Base-by-base conservation (phyloP, 495 filamentous ascomycete species). In the Aspergillus indologenus region DNA sequence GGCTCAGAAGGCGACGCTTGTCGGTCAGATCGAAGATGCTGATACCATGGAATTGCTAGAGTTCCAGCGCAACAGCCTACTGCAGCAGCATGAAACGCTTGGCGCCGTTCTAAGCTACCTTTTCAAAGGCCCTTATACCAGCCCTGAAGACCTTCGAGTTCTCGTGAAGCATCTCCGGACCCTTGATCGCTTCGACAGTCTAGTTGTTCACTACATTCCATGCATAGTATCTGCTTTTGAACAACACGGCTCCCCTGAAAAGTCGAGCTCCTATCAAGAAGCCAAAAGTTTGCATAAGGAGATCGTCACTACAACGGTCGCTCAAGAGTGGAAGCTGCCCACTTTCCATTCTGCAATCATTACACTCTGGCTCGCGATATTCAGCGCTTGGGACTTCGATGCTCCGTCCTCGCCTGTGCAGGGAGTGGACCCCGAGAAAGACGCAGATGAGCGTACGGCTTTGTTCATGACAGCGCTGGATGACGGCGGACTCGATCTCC, bases 401-500 rank as follows among this genome's bases (percentile, higher is more conserved):
- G 74, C 77, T 54, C 77, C 78, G 46, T 75, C 78, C 23, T 78
- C 76, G 4, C 73, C 79, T n/a, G 69, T 83, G 22, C 73, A 79
- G 18, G 81, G 79, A 0, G 76, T 83, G 61, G 81, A 88, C 59
- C 71, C 83, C 6, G 81, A 85, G 49, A 79, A 79, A 31, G 91
- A 94, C 70, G 84, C 85, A 22, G 82, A 83, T 44, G 79, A 84
- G 59, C 85, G 89, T 45, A 83, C 85, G 4, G 84, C 85, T 58
- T 78, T 85, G 53, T 94, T 96, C 64, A 74, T 85, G 57, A 83
- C 87, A 45, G 84, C 87, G n/a, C 76, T 98, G 5, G 88, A 90
- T 57, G 91, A 97, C 61, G 92, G 92, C 7, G 94, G 90, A 43
- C 87, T 99, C 60, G 90, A 98, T 63, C 94, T 96, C 65, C 83